Percentiles rank a stretch among this genome's conserved stretches.
These are phyloP conservation scores for Kandelia obovata DNA, from an alignment of 345 rosid species.

Conservation along the genomic window DNA sequence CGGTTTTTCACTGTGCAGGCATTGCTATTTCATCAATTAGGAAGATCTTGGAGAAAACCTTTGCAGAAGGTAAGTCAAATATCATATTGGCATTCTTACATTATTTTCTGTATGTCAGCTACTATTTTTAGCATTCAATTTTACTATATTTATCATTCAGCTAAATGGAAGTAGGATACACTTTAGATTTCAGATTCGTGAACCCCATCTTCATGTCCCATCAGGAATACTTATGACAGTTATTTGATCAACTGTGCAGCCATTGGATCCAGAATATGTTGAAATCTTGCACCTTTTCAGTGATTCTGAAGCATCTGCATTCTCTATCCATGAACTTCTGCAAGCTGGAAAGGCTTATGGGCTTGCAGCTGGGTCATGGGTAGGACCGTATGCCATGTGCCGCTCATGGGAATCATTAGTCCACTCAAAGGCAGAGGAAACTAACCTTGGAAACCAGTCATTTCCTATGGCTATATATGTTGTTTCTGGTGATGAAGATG, in stretches of 20 bases:
- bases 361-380: slow-evolving; percentile 98
- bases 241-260: slow-evolving; percentile 42
- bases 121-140: background rate
- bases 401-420: slow-evolving; percentile 78
- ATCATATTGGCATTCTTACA: background rate
- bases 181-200: background rate
- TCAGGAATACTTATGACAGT: slow-evolving; percentile 5
- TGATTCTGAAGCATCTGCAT: slow-evolving; percentile 60
- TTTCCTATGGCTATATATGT: slow-evolving; percentile 88
- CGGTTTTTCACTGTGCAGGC: slow-evolving; percentile 46
- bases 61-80: slow-evolving; percentile 41
- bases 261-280: slow-evolving; percentile 54
- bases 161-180: background rate
- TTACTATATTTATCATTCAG: background rate
- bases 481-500: slow-evolving; percentile 92
- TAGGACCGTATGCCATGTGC: slow-evolving; percentile 94
- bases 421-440: slow-evolving; percentile 46
- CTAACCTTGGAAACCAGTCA: slow-evolving; percentile 25
- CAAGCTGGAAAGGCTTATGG: slow-evolving; percentile 69
- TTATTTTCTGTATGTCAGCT: background rate
- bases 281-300: slow-evolving; percentile 75
- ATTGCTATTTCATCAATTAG: slow-evolving; percentile 70
- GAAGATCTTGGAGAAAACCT: slow-evolving; percentile 85
- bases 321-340: slow-evolving; percentile 89
- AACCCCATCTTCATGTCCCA: slow-evolving; percentile 2